phyloP scores from a whole-genome alignment of 2,329 filamentous ascomycete genomes.

The Colletotrichum sp. region DNA sequence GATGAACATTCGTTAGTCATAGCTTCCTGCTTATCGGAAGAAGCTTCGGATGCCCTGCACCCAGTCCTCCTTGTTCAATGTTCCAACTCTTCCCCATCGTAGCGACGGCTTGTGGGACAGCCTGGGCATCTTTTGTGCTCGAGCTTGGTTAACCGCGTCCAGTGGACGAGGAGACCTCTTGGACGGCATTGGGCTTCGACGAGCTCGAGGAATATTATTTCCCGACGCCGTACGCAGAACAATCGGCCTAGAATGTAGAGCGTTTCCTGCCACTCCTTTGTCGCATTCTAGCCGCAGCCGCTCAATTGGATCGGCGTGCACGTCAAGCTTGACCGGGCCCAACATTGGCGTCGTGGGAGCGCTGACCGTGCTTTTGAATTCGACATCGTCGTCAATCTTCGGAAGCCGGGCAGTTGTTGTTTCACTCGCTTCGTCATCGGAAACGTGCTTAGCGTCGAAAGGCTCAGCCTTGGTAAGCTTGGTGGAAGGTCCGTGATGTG shows the following conservation, averaged over 20 bases:
- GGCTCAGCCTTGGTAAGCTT: constrained; percentile 1
- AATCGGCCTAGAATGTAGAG: not conserved
- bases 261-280: not conserved
- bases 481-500: not conserved
- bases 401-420: constrained; percentile 23
- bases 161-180: constrained; percentile 26
- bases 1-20: not conserved
- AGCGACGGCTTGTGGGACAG: constrained; percentile 31
- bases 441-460: not conserved
- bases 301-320: constrained; percentile 3
- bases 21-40: constrained; percentile 40
- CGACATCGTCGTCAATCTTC: constrained; percentile 29
- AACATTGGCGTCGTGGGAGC: constrained; percentile 14
- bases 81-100: constrained; percentile 41
- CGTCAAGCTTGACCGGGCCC: not conserved
- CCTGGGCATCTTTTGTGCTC: constrained; percentile 4
- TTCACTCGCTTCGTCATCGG: constrained; percentile 8
- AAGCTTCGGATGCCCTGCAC: constrained; percentile 48
- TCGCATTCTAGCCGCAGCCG: not conserved
- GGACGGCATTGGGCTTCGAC: constrained; percentile 17
- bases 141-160: constrained; percentile 30
- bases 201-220: constrained; percentile 26
- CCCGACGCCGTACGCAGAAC: constrained; percentile 25
- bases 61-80: constrained; percentile 41
- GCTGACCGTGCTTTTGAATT: constrained; percentile 22